Conservation (phyloP, 495 filamentous ascomycete species). For the Penicillium alfredii region DNA sequence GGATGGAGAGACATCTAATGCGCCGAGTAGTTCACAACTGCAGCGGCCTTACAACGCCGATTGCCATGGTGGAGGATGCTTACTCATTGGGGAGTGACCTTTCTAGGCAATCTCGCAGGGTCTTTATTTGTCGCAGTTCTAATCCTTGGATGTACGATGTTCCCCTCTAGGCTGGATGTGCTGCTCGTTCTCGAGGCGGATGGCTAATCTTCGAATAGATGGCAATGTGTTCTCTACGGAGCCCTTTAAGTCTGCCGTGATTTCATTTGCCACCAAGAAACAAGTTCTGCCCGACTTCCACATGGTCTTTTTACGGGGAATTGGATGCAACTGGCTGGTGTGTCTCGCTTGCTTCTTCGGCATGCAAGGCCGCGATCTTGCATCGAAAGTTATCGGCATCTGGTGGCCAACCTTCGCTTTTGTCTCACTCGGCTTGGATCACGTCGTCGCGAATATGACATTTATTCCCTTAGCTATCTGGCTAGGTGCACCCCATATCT, state of each 20-base stretch:
- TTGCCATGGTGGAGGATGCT: constrained; percentile 45
- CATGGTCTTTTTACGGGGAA: constrained; percentile 54
- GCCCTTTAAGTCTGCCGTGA: constrained; percentile 44
- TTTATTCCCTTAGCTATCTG: constrained; percentile 56
- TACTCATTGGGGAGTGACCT: constrained; percentile 51
- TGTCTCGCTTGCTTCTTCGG: constrained; percentile 54
- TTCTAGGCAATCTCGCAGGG: constrained; percentile 55
- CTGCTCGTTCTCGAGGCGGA: no score
- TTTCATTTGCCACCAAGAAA: constrained; percentile 49
- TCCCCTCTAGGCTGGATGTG: no score
- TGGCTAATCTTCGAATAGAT: constrained; percentile 30
- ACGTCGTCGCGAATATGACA: constrained; percentile 62
- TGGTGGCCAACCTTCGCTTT: constrained; percentile 60
- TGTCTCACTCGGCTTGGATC: constrained; percentile 53
- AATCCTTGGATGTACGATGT: constrained; percentile 55
- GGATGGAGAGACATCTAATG: no score
- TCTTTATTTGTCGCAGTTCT: constrained; percentile 53
- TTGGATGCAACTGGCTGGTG: constrained; percentile 61
- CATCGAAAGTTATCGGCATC: constrained; percentile 54
- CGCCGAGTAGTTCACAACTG: constrained; percentile 41
- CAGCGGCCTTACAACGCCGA: constrained; percentile 49
- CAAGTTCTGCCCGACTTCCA: constrained; percentile 52
- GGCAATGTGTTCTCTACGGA: constrained; percentile 51
- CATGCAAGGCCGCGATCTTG: constrained; percentile 49
- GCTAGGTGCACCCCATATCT: constrained; percentile 42